Base-by-base conservation (phyloP, 2,329 filamentous ascomycete species). In the Botrytis paeoniae region DNA sequence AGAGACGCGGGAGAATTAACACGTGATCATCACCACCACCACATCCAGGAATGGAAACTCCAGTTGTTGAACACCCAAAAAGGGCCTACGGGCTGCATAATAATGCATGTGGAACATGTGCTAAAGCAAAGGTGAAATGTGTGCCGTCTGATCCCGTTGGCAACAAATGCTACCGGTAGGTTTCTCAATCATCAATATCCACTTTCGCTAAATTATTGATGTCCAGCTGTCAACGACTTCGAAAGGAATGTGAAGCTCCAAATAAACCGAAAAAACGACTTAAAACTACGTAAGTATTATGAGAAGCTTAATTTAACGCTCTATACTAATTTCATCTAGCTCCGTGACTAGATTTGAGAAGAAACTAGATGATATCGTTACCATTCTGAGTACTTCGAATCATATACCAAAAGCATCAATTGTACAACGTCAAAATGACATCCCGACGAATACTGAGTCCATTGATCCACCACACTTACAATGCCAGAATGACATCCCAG, bases 361-460 rank as follows among this genome's bases (percentile, higher is more conserved):
- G 45, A 76, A 76, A 57, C 51, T 76, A 32, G 73, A 76, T 60
- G 73, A 54, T 45, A 69, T 75, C 20, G 74, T 75, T n/a, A 73
- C 41, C 25, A 72, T 76, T 39, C 57, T 75, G 5, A 71, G 37
- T 35, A 51, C 48, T 20, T 48, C 63, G 6, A 73, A 72, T 35
- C 41, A 66, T 6, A 8, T 54, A 51, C 45, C 61, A 35, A 32
- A 37, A 54, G 70, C 29, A 57, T 43, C 43, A 29, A 37, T 29
- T n/a, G 9, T 35, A 35, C 39, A 39, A 51, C 25, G 1, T 29
- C 70, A 63, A 8, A 7, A 14, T 65, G 22, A 18, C 7, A n/a
- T 43, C 29, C 16, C n/a, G 8, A 32, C 9, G 3, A 14, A 64
- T 32, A 32, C 8, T 1, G 32, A 43, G n/a, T 29, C 16, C 2